Base-by-base conservation (phyloP, 2,329 filamentous ascomycete genomes). In the Sphaerulina vaccinii region DNA sequence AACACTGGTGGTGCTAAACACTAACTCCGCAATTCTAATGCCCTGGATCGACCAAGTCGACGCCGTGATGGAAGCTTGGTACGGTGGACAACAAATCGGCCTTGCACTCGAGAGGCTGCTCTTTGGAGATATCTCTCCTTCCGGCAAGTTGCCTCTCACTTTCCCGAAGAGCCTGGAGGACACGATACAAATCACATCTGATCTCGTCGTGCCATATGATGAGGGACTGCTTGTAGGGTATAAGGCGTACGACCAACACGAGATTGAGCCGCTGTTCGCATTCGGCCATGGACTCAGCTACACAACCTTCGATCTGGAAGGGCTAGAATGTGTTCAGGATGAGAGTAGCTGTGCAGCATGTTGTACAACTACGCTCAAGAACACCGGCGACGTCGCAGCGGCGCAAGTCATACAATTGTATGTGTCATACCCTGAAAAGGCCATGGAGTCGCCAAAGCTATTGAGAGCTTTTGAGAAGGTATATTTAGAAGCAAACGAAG, bases 171-270 rank as follows among this genome's bases (percentile, higher is more conserved):
- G 75, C 1, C 73, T 87, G 0, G 75, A 80, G 6, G 88, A 95
- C 65, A 90, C 46, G 13, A 90, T 40, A 23, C 56, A 19, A 37
- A 53, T 40, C 48, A 51, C 48, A 11, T 24, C 29, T 1, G 83
- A 80, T 13, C 84, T 78, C 3, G 77, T 85, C 62, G 73, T 90
- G 22, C 73, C 88, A 56, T 88, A 86, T 64, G 73, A 82, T 1
- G 88, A 95, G 63, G 88, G 88, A 0, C 71, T 95, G 0, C 89
- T 89, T 65, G 84, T 93, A 58, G 90, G 95, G 71, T 95, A 95
- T 71, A 83, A 89, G 6, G 80, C 89, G 68, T 90, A 95, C 59
- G 89, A 95, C 73, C 86, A 85, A 64, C 69, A 84, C 44, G 75
- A 76, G 41, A 83, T 90, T 52, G 75, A 76, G 5, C 89, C 89